A percentile compares a stretch with the other conserved stretches of the same genome.
Evolutionary conservation across 441 rosid genomes (phyloP).

Genomic region (Arabidopsis lyrata): DNA sequence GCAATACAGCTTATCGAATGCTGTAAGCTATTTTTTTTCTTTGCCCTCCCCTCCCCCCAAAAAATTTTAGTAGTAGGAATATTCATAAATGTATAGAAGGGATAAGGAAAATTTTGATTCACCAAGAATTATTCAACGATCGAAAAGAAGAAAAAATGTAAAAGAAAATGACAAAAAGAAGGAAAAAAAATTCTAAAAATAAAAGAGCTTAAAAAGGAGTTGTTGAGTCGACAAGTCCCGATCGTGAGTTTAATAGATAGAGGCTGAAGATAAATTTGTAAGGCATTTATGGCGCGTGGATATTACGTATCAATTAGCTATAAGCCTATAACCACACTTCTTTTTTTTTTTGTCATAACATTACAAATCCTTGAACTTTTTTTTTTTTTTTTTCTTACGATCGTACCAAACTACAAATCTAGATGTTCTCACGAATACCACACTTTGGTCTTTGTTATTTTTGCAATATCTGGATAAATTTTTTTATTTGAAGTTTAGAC

Average conservation of each 20-base stretch:
- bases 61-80: background rate
- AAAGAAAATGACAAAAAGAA: slow-evolving; percentile 8
- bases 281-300: slow-evolving; percentile 33
- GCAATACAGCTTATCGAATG: slow-evolving; percentile 19
- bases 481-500: background rate
- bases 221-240: slow-evolving; percentile 37
- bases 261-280: slow-evolving; percentile 22
- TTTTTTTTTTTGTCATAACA: background rate
- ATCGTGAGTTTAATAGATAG: slow-evolving; percentile 32
- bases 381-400: background rate
- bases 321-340: slow-evolving; percentile 24
- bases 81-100: background rate
- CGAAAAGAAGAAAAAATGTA: background rate
- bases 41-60: background rate
- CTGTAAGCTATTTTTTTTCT: slow-evolving; percentile 7
- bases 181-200: background rate
- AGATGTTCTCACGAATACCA: background rate
- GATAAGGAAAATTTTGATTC: background rate
- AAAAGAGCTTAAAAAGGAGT: slow-evolving; percentile 25
- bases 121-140: background rate
- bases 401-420: background rate
- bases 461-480: too few species aligned
- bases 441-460: background rate
- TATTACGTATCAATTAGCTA: slow-evolving; percentile 12
- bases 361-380: background rate